Conservation (phyloP, 2,329 filamentous ascomycete genomes). For the Neobulgaria alba region DNA sequence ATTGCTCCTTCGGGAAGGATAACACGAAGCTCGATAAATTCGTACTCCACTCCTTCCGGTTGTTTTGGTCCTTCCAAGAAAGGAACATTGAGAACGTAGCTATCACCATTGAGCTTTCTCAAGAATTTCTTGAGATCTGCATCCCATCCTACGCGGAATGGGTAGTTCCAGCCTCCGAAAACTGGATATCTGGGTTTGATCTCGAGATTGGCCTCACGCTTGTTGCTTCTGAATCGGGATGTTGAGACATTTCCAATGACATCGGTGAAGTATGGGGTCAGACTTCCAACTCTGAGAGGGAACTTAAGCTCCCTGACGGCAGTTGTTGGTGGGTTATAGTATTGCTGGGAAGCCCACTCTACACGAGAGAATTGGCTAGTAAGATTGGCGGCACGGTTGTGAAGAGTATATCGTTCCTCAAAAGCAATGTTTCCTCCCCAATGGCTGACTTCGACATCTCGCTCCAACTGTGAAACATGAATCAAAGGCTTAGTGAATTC, state of each 20-base stretch:
- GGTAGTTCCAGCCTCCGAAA: constrained; percentile 97
- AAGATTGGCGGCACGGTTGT: constrained; percentile 77
- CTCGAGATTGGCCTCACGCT: constrained; percentile 74
- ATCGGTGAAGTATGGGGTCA: constrained; percentile 89
- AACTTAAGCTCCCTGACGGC: constrained; percentile 78
- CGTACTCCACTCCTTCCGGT: constrained; percentile 77
- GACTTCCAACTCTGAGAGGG: constrained; percentile 68
- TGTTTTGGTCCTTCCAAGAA: constrained; percentile 90
- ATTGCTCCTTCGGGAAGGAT: constrained; percentile 86
- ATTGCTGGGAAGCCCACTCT: constrained; percentile 63
- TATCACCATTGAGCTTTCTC: constrained; percentile 52
- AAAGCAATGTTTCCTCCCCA: constrained; percentile 96
- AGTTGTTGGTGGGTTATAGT: constrained; percentile 66
- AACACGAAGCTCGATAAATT: constrained; percentile 68
- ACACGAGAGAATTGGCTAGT: constrained; percentile 66
- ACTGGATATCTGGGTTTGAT: constrained; percentile 92
- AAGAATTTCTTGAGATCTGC: constrained; percentile 71
- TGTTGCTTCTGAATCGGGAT: constrained; percentile 71
- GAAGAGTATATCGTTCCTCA: constrained; percentile 86
- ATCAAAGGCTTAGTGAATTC: constrained; percentile 91
- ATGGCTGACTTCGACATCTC: constrained; percentile 91
- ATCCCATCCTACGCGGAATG: constrained; percentile 95
- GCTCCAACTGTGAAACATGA: constrained; percentile 70
- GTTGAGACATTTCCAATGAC: constrained; percentile 97
- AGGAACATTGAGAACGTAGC: constrained; percentile 82